These are phyloP conservation scores for Alectoria sarmentosa DNA, from an alignment of 495 filamentous ascomycete genomes.

Conservation along the genomic window DNA sequence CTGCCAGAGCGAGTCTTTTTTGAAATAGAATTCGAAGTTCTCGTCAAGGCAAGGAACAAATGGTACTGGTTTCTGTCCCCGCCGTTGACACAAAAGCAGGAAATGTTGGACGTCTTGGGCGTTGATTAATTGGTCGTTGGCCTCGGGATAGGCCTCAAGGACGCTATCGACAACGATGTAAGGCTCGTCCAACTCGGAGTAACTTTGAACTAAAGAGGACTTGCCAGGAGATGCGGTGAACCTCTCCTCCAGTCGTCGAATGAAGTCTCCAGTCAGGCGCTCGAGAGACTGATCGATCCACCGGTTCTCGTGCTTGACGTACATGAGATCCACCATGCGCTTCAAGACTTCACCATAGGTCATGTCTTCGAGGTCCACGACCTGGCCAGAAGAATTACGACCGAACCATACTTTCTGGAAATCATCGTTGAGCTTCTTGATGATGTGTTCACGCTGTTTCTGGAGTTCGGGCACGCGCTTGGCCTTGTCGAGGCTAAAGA, in stretches of 20 bases:
- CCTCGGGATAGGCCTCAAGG: slow-evolving; percentile 73
- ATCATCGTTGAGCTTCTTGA: slow-evolving; percentile 94
- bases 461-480: slow-evolving; percentile 88
- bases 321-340: slow-evolving; percentile 94
- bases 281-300: slow-evolving; percentile 89
- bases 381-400: slow-evolving; percentile 71
- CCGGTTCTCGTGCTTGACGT: slow-evolving; percentile 82
- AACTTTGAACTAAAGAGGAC: slow-evolving; percentile 75
- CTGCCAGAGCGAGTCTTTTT: slow-evolving; percentile 99
- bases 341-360: slow-evolving; percentile 89
- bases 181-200: slow-evolving; percentile 78
- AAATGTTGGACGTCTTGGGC: slow-evolving; percentile 97
- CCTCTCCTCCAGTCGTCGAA: slow-evolving; percentile 90
- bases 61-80: slow-evolving; percentile 91
- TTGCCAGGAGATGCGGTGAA: slow-evolving; percentile 63
- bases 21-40: slow-evolving; percentile 97
- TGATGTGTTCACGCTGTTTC: slow-evolving; percentile 90
- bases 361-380: slow-evolving; percentile 96
- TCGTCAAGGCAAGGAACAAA: slow-evolving; percentile 93
- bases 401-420: slow-evolving; percentile 99
- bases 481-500: slow-evolving; percentile 91
- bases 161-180: slow-evolving; percentile 69
- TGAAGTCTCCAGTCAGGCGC: slow-evolving; percentile 84
- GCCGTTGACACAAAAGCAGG: slow-evolving; percentile 83
- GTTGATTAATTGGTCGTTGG: slow-evolving; percentile 86